These are phyloP conservation scores for Cyberlindnera misumaiensis DNA, from an alignment of 805 yeast genomes.

Conservation along the genomic window DNA sequence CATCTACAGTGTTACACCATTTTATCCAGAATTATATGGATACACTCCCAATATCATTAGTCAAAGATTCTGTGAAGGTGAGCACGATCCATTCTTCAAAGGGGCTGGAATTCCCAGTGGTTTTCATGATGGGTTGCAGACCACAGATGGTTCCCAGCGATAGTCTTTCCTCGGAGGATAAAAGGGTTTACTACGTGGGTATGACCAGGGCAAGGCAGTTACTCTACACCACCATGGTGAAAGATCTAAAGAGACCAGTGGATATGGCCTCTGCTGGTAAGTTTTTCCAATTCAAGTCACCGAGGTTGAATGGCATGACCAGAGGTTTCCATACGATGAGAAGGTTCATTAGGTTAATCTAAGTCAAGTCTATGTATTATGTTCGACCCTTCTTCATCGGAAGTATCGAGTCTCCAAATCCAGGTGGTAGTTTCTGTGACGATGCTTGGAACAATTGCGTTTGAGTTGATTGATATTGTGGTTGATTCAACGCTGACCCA, in stretches of 20 bases:
- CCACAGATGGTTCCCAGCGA: conserved; percentile 1
- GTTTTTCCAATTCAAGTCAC: conserved; percentile 4
- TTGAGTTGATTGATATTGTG: conserved; percentile 1
- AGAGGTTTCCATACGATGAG: too few relatives aligned
- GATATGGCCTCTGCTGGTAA: conserved; percentile 1
- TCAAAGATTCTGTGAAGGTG: conserved; percentile 36
- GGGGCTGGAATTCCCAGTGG: conserved; percentile 68
- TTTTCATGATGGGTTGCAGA: conserved; percentile 31
- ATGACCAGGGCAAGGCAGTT: conserved; percentile 51
- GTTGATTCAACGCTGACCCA: conserved; percentile 8
- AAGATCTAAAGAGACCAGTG: background rate
- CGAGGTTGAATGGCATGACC: conserved; percentile 2
- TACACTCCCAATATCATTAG: conserved; percentile 21
- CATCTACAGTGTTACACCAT: conserved; percentile 22
- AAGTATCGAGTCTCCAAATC: conserved; percentile 30
- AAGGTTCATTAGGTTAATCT: background rate
- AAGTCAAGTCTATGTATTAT: background rate
- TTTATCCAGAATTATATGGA: conserved; percentile 28
- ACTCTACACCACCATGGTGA: conserved; percentile 22
- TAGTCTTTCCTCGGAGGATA: conserved; percentile 20
- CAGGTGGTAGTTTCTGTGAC: conserved; percentile 31
- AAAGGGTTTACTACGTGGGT: conserved; percentile 54
- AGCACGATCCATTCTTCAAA: conserved; percentile 72
- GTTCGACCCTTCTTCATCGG: conserved; percentile 22
- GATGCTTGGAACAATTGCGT: conserved; percentile 4